Evolutionary conservation across 176 grass and related monocot species (phyloP).

Genomic region (Zoysia japonica): DNA sequence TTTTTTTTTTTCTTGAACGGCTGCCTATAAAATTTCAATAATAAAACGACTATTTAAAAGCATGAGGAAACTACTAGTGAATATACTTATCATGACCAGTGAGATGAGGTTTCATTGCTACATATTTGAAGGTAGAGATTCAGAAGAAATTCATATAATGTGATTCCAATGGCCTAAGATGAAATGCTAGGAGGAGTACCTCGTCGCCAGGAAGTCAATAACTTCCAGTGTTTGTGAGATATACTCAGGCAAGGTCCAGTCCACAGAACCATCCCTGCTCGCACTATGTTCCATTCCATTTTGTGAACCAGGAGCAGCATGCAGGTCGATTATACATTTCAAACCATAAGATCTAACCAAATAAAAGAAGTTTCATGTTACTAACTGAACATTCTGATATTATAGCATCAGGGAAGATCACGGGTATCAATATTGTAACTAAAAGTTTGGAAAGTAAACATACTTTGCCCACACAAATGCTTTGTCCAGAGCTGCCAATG

Average conservation of each 20-base stretch:
- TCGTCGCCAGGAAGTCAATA: slow-evolving; percentile 64
- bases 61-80: not conserved
- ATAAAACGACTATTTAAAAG: not conserved
- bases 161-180: not conserved
- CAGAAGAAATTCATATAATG: slow-evolving; percentile 1
- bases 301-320: slow-evolving; percentile 75
- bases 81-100: not conserved
- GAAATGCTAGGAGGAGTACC: slow-evolving; percentile 38
- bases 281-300: slow-evolving; percentile 81
- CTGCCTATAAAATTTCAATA: not conserved
- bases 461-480: slow-evolving; percentile 79
- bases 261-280: slow-evolving; percentile 73
- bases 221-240: slow-evolving; percentile 74
- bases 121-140: not conserved
- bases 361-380: slow-evolving; percentile 18
- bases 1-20: not conserved
- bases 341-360: slow-evolving; percentile 52
- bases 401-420: slow-evolving; percentile 2
- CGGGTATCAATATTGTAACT: slow-evolving; percentile 28
- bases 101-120: not conserved
- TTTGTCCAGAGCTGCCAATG: slow-evolving; percentile 59
- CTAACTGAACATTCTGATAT: slow-evolving; percentile 15
- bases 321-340: slow-evolving; percentile 84
- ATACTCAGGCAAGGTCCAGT: slow-evolving; percentile 54
- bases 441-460: slow-evolving; percentile 41